Conservation (phyloP, 192 early-diverging fungal species). For the Gryganskiella cystojenkinii region DNA sequence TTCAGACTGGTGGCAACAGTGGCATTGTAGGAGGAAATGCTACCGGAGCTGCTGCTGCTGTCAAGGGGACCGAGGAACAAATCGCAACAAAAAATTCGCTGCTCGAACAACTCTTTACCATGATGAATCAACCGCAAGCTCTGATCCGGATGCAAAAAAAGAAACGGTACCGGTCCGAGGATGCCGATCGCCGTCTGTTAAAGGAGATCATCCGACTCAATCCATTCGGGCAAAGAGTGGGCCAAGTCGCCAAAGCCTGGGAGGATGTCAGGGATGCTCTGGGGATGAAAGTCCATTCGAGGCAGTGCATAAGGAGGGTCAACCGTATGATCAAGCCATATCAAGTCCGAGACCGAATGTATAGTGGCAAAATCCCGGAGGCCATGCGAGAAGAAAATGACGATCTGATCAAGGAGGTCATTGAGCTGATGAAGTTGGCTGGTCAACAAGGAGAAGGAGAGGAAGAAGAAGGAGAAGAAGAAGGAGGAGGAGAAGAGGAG, state of each 20-base stretch:
- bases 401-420: constrained; percentile 42
- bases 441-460: constrained; percentile 22
- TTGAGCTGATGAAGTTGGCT: constrained; percentile 31
- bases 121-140: constrained; percentile 53
- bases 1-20: constrained; percentile 36
- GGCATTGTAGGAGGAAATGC: no score
- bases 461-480: constrained; percentile 13
- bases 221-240: constrained; percentile 46
- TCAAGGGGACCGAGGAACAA: constrained; percentile 46
- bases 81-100: constrained; percentile 36
- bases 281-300: constrained; percentile 47
- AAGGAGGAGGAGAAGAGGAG: no score
- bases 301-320: constrained; percentile 47
- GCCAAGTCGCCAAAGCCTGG: constrained; percentile 52
- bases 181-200: constrained; percentile 36
- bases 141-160: constrained; percentile 50
- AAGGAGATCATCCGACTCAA: constrained; percentile 42
- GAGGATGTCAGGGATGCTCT: constrained; percentile 50
- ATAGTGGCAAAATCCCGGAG: constrained; percentile 39
- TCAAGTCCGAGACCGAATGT: constrained; percentile 46
- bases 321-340: constrained; percentile 52
- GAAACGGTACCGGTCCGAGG: constrained; percentile 46
- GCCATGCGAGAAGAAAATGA: constrained; percentile 48
- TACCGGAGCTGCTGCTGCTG: no score
- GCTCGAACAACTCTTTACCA: constrained; percentile 43